phyloP scores from a whole-genome alignment of 2,329 filamentous ascomycete species.

The Xylariaceae sp. region DNA sequence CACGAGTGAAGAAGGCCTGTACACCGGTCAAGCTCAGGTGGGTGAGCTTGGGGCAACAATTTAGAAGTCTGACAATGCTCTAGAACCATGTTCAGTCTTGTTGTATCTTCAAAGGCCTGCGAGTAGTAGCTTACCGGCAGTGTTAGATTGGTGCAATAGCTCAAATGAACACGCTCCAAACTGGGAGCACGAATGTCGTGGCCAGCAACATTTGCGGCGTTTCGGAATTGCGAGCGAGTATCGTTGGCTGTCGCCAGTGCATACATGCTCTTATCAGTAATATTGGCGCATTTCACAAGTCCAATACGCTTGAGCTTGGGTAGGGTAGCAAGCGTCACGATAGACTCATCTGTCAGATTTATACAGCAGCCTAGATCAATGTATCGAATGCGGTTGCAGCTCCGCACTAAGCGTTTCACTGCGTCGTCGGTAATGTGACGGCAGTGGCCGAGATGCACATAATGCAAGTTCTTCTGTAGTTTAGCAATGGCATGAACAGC shows the following conservation, averaged over 20 bases:
- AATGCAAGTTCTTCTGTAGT: constrained; percentile 93
- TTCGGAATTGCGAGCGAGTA: constrained; percentile 46
- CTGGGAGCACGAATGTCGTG: constrained; percentile 58
- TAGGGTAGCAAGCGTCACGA: constrained; percentile 75
- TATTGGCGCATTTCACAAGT: constrained; percentile 85
- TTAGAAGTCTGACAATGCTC: constrained; percentile 87
- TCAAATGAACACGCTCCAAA: constrained; percentile 90
- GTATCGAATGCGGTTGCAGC: constrained; percentile 91
- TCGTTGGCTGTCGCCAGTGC: constrained; percentile 71
- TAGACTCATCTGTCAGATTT: constrained; percentile 80
- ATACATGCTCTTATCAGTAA: constrained; percentile 85
- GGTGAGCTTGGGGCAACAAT: constrained; percentile 86
- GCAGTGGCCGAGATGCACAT: constrained; percentile 93
- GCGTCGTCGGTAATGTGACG: constrained; percentile 84
- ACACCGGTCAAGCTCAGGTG: constrained; percentile 94
- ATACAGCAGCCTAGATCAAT: constrained; percentile 96
- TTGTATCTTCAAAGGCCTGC: background rate
- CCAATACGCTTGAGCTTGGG: constrained; percentile 94
- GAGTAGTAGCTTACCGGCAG: constrained; percentile 57
- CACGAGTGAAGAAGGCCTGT: constrained; percentile 72
- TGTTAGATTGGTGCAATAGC: constrained; percentile 85
- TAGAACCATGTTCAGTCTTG: constrained; percentile 36
- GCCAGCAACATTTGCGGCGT: constrained; percentile 41
- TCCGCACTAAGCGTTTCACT: constrained; percentile 75
- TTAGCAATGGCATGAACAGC: constrained; percentile 83